These are phyloP conservation scores for Fusarium austroafricanum DNA, from an alignment of 2,329 filamentous ascomycete genomes.

Conservation along the genomic window DNA sequence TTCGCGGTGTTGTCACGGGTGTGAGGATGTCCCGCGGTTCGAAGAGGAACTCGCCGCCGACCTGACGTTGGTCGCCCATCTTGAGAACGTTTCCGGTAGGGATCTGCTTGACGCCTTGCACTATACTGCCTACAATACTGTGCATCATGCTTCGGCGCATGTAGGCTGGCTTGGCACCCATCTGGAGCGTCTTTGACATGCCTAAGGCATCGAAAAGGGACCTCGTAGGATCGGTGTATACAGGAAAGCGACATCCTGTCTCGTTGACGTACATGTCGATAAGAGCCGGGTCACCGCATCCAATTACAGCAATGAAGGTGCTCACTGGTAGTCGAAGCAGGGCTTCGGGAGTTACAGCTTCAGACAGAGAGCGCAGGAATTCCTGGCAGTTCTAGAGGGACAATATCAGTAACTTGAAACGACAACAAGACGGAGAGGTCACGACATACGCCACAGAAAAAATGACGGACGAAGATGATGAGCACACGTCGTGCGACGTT, in stretches of 20 bases:
- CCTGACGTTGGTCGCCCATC: constrained; percentile 74
- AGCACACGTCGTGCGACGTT: constrained; percentile 69
- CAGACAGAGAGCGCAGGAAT: constrained; percentile 72
- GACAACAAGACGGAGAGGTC: neutral
- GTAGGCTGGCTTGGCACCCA: constrained; percentile 73
- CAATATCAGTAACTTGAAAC: constrained; percentile 30
- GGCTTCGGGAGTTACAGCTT: constrained; percentile 64
- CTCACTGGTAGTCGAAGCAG: constrained; percentile 64
- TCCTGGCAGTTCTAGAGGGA: constrained; percentile 76
- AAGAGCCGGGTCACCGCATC: constrained; percentile 75
- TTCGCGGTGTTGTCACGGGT: constrained; percentile 58
- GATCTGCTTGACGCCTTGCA: constrained; percentile 70
- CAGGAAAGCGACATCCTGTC: constrained; percentile 75
- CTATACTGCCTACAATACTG: constrained; percentile 62
- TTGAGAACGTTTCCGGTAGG: constrained; percentile 69
- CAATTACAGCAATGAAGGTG: constrained; percentile 76
- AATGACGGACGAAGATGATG: constrained; percentile 81
- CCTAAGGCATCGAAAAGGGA: constrained; percentile 74
- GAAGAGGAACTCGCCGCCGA: constrained; percentile 84
- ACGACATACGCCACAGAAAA: constrained; percentile 79
- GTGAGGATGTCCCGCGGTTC: constrained; percentile 63
- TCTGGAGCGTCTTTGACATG: constrained; percentile 72
- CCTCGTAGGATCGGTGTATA: constrained; percentile 79
- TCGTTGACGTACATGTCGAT: constrained; percentile 74
- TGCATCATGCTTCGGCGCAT: constrained; percentile 66